A percentile compares a stretch with the other conserved stretches of the same genome.
Evolutionary conservation across 306 rosid species (phyloP).

Genomic region (Myrica gale): DNA sequence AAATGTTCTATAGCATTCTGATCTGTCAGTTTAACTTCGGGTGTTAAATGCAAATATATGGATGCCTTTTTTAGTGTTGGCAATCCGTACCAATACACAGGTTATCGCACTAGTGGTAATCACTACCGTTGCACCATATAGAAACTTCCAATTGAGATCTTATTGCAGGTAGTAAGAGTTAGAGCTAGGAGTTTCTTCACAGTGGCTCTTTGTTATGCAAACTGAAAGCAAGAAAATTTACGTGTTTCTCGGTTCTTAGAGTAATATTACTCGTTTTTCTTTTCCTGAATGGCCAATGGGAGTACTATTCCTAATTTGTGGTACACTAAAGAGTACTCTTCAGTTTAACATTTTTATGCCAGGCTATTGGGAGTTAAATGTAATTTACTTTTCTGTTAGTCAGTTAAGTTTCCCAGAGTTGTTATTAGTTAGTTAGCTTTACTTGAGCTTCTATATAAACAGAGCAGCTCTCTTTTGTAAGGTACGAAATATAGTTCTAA

Average conservation of each 20-base stretch:
- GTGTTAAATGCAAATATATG: neutral
- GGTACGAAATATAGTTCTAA: too few species aligned
- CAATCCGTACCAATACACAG: neutral
- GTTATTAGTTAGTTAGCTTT: too few species aligned
- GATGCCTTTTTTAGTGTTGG: neutral
- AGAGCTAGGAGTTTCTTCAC: neutral
- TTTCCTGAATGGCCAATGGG: too few species aligned
- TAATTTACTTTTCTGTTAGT: too few species aligned
- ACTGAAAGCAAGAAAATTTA: constrained; percentile 1
- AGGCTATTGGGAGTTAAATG: too few species aligned
- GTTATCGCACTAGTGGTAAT: neutral
- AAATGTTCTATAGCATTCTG: neutral
- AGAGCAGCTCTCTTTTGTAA: too few species aligned
- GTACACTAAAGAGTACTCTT: neutral
- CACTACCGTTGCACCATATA: neutral
- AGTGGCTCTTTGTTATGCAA: neutral
- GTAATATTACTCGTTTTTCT: neutral
- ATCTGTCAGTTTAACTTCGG: neutral
- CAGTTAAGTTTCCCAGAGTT: too few species aligned
- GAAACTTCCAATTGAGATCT: neutral
- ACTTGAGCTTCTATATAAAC: too few species aligned
- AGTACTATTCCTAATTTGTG: neutral
- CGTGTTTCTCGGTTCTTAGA: constrained; percentile 7
- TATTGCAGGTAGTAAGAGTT: neutral
- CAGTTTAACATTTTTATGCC: neutral